Evolutionary conservation across 768 basidiomycete genomes (phyloP).

Genomic region (Xanthoconium purpureum): DNA sequence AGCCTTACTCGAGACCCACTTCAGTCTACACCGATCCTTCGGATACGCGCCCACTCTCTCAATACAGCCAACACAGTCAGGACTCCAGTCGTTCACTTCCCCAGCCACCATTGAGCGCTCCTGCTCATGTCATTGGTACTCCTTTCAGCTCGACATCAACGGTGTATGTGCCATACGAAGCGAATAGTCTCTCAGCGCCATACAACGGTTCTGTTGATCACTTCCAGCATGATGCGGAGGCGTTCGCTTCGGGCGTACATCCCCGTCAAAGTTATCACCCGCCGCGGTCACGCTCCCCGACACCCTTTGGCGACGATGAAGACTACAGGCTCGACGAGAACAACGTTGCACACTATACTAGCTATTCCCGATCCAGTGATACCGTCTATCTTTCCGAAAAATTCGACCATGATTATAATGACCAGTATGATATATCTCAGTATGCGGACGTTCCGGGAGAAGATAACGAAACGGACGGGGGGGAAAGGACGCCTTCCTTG

Average conservation of each 20-base stretch:
- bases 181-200: constrained; percentile 33
- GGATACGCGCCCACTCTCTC: constrained; percentile 27
- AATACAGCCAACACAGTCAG: constrained; percentile 40
- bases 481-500: constrained; percentile 26
- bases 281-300: constrained; percentile 72
- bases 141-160: constrained; percentile 23
- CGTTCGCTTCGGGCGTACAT: constrained; percentile 62
- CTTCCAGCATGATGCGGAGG: constrained; percentile 63
- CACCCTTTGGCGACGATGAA: constrained; percentile 71
- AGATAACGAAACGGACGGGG: constrained; percentile 19
- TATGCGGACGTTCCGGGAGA: constrained; percentile 25
- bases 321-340: constrained; percentile 60
- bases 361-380: constrained; percentile 28
- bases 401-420: constrained; percentile 8
- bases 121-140: constrained; percentile 18
- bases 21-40: constrained; percentile 29
- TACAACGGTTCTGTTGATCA: constrained; percentile 44
- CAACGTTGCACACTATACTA: constrained; percentile 55
- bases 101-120: constrained; percentile 18
- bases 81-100: constrained; percentile 28
- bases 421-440: constrained; percentile 33
- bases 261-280: constrained; percentile 46
- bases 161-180: constrained; percentile 4
- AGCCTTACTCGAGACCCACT: constrained; percentile 27
- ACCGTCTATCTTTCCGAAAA: constrained; percentile 26